These are phyloP conservation scores for Colletotrichum cuscutae DNA, from an alignment of 2,329 filamentous ascomycete genomes.

Conservation along the genomic window DNA sequence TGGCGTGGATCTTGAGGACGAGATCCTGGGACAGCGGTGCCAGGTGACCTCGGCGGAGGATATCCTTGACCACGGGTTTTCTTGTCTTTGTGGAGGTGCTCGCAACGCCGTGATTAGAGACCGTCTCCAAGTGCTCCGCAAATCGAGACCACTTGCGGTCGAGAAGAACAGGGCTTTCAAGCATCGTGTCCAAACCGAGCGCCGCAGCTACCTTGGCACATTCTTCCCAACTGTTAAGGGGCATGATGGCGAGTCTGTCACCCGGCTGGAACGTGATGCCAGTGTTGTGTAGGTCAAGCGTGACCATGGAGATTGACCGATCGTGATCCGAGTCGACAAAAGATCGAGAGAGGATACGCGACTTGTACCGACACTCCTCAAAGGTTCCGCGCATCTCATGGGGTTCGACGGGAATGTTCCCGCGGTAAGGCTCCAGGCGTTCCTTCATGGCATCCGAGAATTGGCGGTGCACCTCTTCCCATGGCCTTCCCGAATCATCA, in stretches of 20 bases:
- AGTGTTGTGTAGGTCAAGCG: slow-evolving; percentile 61
- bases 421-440: slow-evolving; percentile 60
- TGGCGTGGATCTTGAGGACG: slow-evolving; percentile 57
- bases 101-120: slow-evolving; percentile 41
- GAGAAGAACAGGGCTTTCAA: slow-evolving; percentile 53
- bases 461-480: slow-evolving; percentile 61
- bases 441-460: slow-evolving; percentile 66
- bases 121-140: slow-evolving; percentile 54
- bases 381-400: slow-evolving; percentile 66
- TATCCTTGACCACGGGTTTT: slow-evolving; percentile 56
- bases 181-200: slow-evolving; percentile 57
- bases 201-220: slow-evolving; percentile 64
- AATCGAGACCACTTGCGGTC: slow-evolving; percentile 58
- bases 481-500: slow-evolving; percentile 53
- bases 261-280: slow-evolving; percentile 65
- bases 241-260: slow-evolving; percentile 64
- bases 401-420: slow-evolving; percentile 57
- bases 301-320: slow-evolving; percentile 59
- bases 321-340: slow-evolving; percentile 58
- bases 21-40: slow-evolving; percentile 63
- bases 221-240: slow-evolving; percentile 64
- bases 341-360: slow-evolving; percentile 55
- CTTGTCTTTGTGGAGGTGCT: slow-evolving; percentile 32
- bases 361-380: slow-evolving; percentile 62
- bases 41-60: slow-evolving; percentile 61